Base-by-base conservation (phyloP, 805 yeast species). In the Yarrowia alimentaria region DNA sequence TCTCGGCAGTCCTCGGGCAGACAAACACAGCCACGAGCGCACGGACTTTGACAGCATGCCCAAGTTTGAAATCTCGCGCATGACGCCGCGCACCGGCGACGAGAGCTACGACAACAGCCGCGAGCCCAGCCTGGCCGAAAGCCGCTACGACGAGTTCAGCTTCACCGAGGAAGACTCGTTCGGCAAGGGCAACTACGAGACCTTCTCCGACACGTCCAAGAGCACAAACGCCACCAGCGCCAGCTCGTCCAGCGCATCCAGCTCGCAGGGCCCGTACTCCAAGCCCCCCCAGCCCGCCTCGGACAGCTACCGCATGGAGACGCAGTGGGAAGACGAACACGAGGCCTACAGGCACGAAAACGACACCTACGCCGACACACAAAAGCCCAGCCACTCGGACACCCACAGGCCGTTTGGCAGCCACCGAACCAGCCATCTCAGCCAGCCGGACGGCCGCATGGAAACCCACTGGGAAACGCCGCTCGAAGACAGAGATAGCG, bases 311-410 rank as follows among this genome's bases (percentile, higher is more conserved):
- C 43, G 32, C 8, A 24, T 40, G 25, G 25, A 32, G 3, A 40
- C 47, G 18, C 18, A 28, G 10, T 40, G 47, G 47, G 47, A 40
- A 12, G 47, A 40, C 18, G 25, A 40, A 3, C 25, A 19, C 6
- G 33, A 26, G n/a, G 4, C 25, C 6, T 32, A 40, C 19, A n/a
- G n/a, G n/a, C n/a, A 40, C 18, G 25, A 40, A 3, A 18, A 19
- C 6, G 33, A 26, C 8, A 6, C 25, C 6, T 32, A 40, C 19
- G n/a, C 47, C 47, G 19, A 16, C 47, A 5, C 47, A 40, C 25
- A 40, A 40, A 40, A 40, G 26, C 33, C 9, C 18, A 33, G 47
- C 32, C 47, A 40, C n/a, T 32, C 47, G 3, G 47, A 40, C 19
- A 32, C 25, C 18, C 47, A 37, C 12, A 24, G 43, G 25, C 30